A percentile compares a stretch with the other conserved stretches of the same genome.
Evolutionary conservation across 148 eudicot species (phyloP).

Genomic region (Hydrangea macrophylla): DNA sequence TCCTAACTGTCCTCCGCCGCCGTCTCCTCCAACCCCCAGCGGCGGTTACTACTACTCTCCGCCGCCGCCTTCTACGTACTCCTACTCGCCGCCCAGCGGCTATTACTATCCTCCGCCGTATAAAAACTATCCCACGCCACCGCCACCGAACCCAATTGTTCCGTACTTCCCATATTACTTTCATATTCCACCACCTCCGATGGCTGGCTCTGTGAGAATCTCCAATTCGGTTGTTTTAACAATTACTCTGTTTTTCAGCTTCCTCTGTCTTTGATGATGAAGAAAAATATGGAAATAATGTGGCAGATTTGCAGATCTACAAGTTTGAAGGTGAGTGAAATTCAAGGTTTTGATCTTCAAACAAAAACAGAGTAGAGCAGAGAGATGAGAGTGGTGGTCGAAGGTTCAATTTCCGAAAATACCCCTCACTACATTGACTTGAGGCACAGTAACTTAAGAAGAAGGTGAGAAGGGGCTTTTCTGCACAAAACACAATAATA

Average conservation of each 20-base stretch:
- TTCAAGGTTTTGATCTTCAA: background rate
- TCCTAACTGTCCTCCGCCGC: constrained; percentile 40
- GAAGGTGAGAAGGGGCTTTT: no score
- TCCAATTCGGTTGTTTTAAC: background rate
- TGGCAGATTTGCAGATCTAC: constrained; percentile 27
- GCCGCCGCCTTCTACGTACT: background rate
- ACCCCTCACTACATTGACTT: no score
- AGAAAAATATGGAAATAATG: background rate
- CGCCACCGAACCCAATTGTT: constrained; percentile 71
- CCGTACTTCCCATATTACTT: constrained; percentile 71
- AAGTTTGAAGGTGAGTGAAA: background rate
- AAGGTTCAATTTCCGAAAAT: constrained; percentile 7
- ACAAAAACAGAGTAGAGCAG: background rate
- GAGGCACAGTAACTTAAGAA: no score
- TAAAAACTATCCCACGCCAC: constrained; percentile 36
- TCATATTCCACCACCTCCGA: constrained; percentile 44
- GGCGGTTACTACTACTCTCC: background rate
- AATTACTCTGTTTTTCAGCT: constrained; percentile 1
- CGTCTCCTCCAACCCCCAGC: constrained; percentile 13
- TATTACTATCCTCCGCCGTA: constrained; percentile 37
- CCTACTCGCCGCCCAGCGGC: constrained; percentile 22
- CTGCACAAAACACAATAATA: no score
- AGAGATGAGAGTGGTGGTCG: no score
- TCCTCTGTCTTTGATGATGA: background rate
- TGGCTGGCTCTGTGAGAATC: constrained; percentile 1